Evolutionary conservation across 1,139 yeast genomes (phyloP), one percentile per base, ranked within the genome.

Genomic region (Debaryomyces sp.): DNA sequence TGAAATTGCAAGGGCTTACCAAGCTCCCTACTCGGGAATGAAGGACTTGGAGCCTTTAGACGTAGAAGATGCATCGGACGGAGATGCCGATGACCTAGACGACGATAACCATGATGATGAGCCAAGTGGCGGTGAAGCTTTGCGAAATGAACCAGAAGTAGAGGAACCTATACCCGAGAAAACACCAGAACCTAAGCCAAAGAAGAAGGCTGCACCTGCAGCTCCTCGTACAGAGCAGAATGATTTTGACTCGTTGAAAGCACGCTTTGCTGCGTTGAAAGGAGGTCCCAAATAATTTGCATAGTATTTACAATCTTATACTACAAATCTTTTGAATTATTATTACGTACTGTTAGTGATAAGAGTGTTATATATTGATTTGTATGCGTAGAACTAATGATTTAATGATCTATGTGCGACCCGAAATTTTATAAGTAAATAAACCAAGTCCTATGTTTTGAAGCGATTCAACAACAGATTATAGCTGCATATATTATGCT

Each of bases 1-100:
- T 50, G 97, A 91, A 60, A 90, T 91, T 52, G 96, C 96, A 1
- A 74, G 77, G 50, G 89, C 96, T 0, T 91, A 91, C 62, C 78
- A 78, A 38, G 95, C 85, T 1, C 89, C 92, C 0, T 89, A 82
- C 60, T 82, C 89, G 42, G 85, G 82, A 21, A 62, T 84, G 48
- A 66, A 64, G 2, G 75, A 64, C 24, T 12, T 41, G 18, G 36
- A 41, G 30, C 29, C 18, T 13, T 30, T 18, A n/a, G 73, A 67
- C 12, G 69, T 60, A 10, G 61, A 52, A 2, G 61, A 50, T 2
- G 30, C 13, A n/a, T 27, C 9, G 8, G 30, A 27, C 13, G 13
- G 1, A 4, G 30, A 27, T 4, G n/a, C n/a, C n/a, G n/a, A n/a
- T n/a, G n/a, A n/a, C n/a, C n/a, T 27, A 12, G 55, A 46, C 37